A percentile compares a stretch with the other conserved stretches of the same genome.
Conservation (phyloP, 306 rosid species). For the Lathyrus aphaca region DNA sequence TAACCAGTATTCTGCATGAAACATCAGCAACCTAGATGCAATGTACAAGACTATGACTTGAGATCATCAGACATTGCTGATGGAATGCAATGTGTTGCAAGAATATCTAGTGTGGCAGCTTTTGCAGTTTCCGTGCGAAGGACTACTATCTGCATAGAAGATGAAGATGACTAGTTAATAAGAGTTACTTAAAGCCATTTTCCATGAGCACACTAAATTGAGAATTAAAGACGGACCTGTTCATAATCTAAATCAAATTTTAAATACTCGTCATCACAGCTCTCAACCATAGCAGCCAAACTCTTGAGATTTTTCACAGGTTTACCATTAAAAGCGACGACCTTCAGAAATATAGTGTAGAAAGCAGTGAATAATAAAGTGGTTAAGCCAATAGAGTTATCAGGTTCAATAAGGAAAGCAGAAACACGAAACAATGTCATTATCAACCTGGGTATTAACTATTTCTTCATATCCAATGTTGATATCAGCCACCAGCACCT, state of each 20-base stretch:
- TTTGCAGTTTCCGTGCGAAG: slow-evolving; percentile 76
- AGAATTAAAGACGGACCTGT: slow-evolving; percentile 63
- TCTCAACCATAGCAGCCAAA: slow-evolving; percentile 90
- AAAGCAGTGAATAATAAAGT: slow-evolving; percentile 2
- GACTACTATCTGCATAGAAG: slow-evolving; percentile 68
- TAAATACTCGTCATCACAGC: slow-evolving; percentile 74
- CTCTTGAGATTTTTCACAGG: slow-evolving; percentile 86
- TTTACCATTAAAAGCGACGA: slow-evolving; percentile 82
- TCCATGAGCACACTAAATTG: slow-evolving; percentile 22
- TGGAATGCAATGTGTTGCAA: slow-evolving; percentile 87
- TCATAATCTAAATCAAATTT: slow-evolving; percentile 83
- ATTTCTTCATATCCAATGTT: slow-evolving; percentile 95
- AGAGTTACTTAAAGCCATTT: neutral
- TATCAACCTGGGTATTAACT: slow-evolving; percentile 80
- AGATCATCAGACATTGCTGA: slow-evolving; percentile 93
- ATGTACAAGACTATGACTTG: slow-evolving; percentile 53
- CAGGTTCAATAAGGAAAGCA: slow-evolving; percentile 12
- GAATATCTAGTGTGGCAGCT: slow-evolving; percentile 81
- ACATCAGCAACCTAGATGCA: slow-evolving; percentile 31
- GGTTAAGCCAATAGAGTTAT: slow-evolving; percentile 25
- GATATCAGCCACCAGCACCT: slow-evolving; percentile 97
- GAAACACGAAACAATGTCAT: slow-evolving; percentile 7
- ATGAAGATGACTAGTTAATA: slow-evolving; percentile 24
- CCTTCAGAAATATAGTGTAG: slow-evolving; percentile 49
- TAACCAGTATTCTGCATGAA: slow-evolving; percentile 12